phyloP scores from a whole-genome alignment of 2,329 filamentous ascomycete genomes.

The Verticillium klebahnii region DNA sequence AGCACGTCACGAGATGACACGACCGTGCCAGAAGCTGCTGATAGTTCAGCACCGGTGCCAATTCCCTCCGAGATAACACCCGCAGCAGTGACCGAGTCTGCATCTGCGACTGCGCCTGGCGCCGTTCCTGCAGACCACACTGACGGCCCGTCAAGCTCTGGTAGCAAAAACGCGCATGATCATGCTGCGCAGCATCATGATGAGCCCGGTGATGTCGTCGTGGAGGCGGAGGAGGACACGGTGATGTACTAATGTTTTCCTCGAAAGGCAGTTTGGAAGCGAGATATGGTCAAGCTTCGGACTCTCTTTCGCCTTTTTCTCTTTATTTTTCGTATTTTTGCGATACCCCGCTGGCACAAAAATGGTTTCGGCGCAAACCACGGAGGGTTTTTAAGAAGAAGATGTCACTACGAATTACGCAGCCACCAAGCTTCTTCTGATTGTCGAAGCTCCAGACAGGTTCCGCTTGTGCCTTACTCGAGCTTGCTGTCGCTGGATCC shows the following conservation, averaged over 20 bases:
- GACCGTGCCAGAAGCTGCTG: constrained; percentile 27
- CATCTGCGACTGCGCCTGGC: constrained; percentile 30
- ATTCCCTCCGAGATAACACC: constrained; percentile 9
- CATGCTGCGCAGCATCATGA: constrained; percentile 53
- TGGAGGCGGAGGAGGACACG: constrained; percentile 83
- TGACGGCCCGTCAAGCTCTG: constrained; percentile 24
- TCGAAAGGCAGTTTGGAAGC: neutral
- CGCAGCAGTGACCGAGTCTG: neutral
- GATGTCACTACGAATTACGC: neutral
- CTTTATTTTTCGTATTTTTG: neutral
- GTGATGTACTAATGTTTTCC: constrained; percentile 72
- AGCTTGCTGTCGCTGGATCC: neutral
- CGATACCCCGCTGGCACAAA: neutral
- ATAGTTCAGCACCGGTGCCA: constrained; percentile 21
- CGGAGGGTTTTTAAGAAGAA: neutral
- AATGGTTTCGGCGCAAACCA: neutral
- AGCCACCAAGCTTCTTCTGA: neutral
- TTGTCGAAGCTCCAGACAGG: neutral
- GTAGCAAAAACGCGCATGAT: constrained; percentile 24
- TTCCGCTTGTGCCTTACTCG: neutral
- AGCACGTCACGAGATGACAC: constrained; percentile 12
- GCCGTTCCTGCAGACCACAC: constrained; percentile 28
- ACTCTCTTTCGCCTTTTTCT: neutral
- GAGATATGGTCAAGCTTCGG: neutral
- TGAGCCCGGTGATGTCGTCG: constrained; percentile 70